Base-by-base conservation (phyloP, 495 filamentous ascomycete genomes). In the Penicillium fimorum region DNA sequence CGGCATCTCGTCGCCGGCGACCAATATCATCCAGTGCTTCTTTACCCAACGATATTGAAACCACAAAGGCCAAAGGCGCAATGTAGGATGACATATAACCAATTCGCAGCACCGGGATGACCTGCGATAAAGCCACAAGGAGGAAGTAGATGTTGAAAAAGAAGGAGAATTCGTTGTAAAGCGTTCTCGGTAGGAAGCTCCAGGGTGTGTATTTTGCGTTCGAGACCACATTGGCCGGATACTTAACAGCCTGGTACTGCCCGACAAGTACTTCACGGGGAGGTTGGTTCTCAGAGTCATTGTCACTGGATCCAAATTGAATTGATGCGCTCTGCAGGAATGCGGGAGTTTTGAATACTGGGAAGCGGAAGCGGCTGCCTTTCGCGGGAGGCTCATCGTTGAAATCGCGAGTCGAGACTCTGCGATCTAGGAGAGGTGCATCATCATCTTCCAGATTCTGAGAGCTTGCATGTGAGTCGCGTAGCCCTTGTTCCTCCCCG, bases 61-160 rank as follows among this genome's bases (percentile, higher is more conserved):
- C 82, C 50, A 99, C 95, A 68, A 96, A 96, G 12, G 87, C 91
- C 57, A 99, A 72, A 12, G 95, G 95, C 15, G 88, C 92, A 66
- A 97, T 87, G 63, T 97, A 99, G 2, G 94, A 96, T 12, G 89
- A 91, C 57, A 97, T 82, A 68, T 96, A 97, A 43, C 95, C 95
- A 63, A 99, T 96, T 32, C 90, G 83, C 40, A 99, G 71, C 8
- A 89, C 79, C 15, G 92, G 91, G 54, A 99, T 89, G 38, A 89
- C 86, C 73, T 99, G 95, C 13, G 92, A 96, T 41, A 97, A 73
- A 8, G 95, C 95, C 5, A 99, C 95, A 6, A 97, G 80, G 8
- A 99, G 80, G 70, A 97, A 99, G 65, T 99, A 99, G 66, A 97
- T 86, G 78, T 99, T 99, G 81, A 97, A 96, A 74, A 99, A 99